Percentiles rank a stretch among this genome's conserved stretches.
Evolutionary conservation across 2,329 filamentous ascomycete species (phyloP).

Genomic region (Monascus ruber): DNA sequence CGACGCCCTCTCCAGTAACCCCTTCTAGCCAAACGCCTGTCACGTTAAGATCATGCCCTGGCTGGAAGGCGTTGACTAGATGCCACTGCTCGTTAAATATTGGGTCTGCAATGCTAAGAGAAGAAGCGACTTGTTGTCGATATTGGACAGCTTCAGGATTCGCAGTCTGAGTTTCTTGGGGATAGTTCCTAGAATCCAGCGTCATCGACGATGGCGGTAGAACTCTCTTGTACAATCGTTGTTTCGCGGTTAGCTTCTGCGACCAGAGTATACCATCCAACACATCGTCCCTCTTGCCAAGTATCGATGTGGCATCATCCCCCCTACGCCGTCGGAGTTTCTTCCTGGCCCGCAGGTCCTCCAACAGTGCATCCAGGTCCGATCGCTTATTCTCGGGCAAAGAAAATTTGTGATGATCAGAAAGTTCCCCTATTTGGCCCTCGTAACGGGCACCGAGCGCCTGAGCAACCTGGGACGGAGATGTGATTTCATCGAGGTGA

Average conservation of each 20-base stretch:
- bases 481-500: slow-evolving; percentile 57
- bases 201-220: slow-evolving; percentile 19
- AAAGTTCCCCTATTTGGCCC: slow-evolving; percentile 65
- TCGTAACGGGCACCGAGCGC: slow-evolving; percentile 69
- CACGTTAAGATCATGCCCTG: slow-evolving; percentile 92
- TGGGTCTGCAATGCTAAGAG: slow-evolving; percentile 71
- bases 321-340: slow-evolving; percentile 46
- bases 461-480: slow-evolving; percentile 57
- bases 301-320: slow-evolving; percentile 2
- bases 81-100: slow-evolving; percentile 96
- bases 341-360: slow-evolving; percentile 45
- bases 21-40: slow-evolving; percentile 84
- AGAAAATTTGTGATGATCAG: slow-evolving; percentile 76
- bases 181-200: slow-evolving; percentile 29
- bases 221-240: slow-evolving; percentile 50
- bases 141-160: slow-evolving; percentile 41
- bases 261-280: slow-evolving; percentile 67
- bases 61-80: slow-evolving; percentile 67
- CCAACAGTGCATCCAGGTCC: slow-evolving; percentile 39
- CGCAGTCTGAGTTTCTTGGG: slow-evolving; percentile 18
- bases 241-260: slow-evolving; percentile 61
- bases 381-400: slow-evolving; percentile 48
- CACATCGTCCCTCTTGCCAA: slow-evolving; percentile 32
- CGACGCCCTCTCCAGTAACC: slow-evolving; percentile 78
- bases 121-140: slow-evolving; percentile 50